phyloP scores from a whole-genome alignment of 1,284 basidiomycete species.

The Boletus sp. region DNA sequence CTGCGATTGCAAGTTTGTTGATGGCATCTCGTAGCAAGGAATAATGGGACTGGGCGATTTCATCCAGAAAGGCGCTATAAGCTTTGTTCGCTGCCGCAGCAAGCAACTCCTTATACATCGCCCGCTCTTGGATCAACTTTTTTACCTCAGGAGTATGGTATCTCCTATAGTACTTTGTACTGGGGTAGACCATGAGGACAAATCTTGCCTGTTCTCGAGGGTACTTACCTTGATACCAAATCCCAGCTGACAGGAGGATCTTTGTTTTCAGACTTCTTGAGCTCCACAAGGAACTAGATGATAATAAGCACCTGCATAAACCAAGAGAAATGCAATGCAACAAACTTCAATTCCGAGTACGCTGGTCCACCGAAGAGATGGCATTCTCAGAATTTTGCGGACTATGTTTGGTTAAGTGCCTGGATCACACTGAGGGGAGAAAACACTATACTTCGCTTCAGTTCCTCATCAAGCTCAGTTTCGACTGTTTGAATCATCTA shows the following conservation, averaged over 20 bases:
- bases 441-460: conserved; percentile 54
- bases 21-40: conserved; percentile 67
- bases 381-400: conserved; percentile 70
- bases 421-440: conserved; percentile 3
- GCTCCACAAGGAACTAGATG: conserved; percentile 69
- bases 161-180: conserved; percentile 75
- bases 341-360: conserved; percentile 72
- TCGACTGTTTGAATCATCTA: conserved; percentile 63
- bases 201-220: neutral
- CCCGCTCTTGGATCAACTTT: conserved; percentile 66
- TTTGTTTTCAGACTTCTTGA: conserved; percentile 69
- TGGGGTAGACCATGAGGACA: conserved; percentile 31
- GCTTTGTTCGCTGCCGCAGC: conserved; percentile 64
- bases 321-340: conserved; percentile 4
- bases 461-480: conserved; percentile 71
- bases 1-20: conserved; percentile 76
- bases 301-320: neutral
- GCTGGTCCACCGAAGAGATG: conserved; percentile 71
- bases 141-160: conserved; percentile 79
- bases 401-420: conserved; percentile 40
- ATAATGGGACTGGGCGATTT: conserved; percentile 67
- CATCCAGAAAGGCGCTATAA: conserved; percentile 64
- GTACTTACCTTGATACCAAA: conserved; percentile 63
- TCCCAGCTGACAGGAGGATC: conserved; percentile 80
- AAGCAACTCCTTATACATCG: conserved; percentile 76